A percentile compares a stretch with the other conserved stretches of the same genome.
These are phyloP conservation scores for Neoascochyta sp. DNA, from an alignment of 2,329 filamentous ascomycete genomes.

Conservation along the genomic window DNA sequence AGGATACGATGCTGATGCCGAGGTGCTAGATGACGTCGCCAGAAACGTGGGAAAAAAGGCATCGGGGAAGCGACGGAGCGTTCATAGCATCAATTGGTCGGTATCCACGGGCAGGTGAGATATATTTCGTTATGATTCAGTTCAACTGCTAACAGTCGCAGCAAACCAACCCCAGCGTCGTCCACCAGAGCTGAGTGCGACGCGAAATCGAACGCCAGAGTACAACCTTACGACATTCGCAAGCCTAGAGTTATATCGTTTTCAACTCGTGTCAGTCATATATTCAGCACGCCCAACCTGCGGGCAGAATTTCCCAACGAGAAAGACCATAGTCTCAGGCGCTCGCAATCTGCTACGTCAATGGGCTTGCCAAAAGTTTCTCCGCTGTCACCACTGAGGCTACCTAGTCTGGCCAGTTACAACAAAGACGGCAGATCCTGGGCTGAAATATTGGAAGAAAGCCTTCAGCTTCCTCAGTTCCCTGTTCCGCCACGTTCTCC, in stretches of 20 bases:
- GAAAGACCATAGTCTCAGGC: slow-evolving; percentile 20
- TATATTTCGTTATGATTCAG: neutral
- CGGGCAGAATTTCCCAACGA: slow-evolving; percentile 10
- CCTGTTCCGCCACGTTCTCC: slow-evolving; percentile 14
- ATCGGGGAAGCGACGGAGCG: slow-evolving; percentile 31
- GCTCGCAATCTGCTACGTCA: slow-evolving; percentile 33
- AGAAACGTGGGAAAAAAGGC: slow-evolving; percentile 28
- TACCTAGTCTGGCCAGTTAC: slow-evolving; percentile 26
- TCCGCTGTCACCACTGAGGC: slow-evolving; percentile 20
- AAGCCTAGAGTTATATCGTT: slow-evolving; percentile 13
- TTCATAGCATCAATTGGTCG: slow-evolving; percentile 36
- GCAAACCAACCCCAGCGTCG: slow-evolving; percentile 27
- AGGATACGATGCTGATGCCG: slow-evolving; percentile 39
- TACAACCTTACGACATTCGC: slow-evolving; percentile 23
- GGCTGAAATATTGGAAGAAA: slow-evolving; percentile 27
- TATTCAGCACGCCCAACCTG: slow-evolving; percentile 33
- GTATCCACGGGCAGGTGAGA: slow-evolving; percentile 26
- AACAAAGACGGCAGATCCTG: slow-evolving; percentile 24
- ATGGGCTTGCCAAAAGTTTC: slow-evolving; percentile 16
- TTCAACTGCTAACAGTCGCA: slow-evolving; percentile 12
- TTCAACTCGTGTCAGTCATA: slow-evolving; percentile 17
- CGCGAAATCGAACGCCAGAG: slow-evolving; percentile 6
- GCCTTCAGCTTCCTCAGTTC: slow-evolving; percentile 30
- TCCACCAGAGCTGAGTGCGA: slow-evolving; percentile 15
- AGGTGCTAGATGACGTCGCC: slow-evolving; percentile 32